Percentiles rank a stretch among this genome's conserved stretches.
phyloP scores from a whole-genome alignment of 257 asterid species.

The Capsicum pubescens region DNA sequence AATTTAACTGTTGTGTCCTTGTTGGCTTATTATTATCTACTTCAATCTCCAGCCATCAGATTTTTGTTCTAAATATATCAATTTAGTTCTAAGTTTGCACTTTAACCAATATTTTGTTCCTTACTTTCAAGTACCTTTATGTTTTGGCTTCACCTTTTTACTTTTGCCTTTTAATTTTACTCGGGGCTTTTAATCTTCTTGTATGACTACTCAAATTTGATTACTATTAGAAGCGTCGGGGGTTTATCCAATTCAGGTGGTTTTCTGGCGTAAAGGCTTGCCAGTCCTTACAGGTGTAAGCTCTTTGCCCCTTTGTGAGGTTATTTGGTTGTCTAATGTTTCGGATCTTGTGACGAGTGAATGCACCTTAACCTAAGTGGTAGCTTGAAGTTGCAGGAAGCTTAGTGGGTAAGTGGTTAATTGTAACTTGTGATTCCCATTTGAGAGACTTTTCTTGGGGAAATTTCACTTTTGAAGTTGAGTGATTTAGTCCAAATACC shows the following conservation, averaged over 20 bases:
- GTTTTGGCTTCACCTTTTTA: neutral
- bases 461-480: neutral
- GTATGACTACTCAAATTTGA: slow-evolving; percentile 14
- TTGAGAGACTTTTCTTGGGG: neutral
- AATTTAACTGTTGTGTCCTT: neutral
- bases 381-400: neutral
- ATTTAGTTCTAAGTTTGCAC: neutral
- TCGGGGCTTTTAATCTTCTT: neutral
- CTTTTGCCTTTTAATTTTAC: neutral
- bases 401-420: neutral
- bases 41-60: slow-evolving; percentile 10
- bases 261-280: neutral
- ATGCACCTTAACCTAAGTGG: neutral
- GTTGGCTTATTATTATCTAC: slow-evolving; percentile 12
- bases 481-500: slow-evolving; percentile 1
- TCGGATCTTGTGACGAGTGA: slow-evolving; percentile 3
- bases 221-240: neutral
- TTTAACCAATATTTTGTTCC: neutral
- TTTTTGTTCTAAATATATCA: neutral
- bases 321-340: neutral
- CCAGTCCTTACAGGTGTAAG: neutral
- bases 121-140: neutral
- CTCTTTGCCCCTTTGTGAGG: neutral
- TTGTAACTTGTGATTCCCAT: slow-evolving; percentile 12
- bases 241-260: neutral